Evolutionary conservation across 2,329 filamentous ascomycete species (phyloP), one percentile per base, ranked within the genome.

Genomic region (Phoma herbarum): DNA sequence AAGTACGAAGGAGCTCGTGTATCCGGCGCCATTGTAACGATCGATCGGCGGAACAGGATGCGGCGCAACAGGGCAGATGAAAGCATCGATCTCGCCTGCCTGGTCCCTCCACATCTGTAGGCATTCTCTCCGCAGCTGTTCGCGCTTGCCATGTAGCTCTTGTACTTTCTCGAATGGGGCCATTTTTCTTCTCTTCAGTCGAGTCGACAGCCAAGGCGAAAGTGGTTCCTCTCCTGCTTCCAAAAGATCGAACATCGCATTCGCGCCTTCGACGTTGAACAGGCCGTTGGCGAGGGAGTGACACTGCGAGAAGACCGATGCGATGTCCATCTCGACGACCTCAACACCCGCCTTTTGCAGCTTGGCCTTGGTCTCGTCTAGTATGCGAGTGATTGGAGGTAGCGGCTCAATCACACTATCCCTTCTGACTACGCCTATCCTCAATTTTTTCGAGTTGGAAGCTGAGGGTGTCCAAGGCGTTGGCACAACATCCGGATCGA

Each of bases 21-120:
- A 90, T 56, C 86, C 84, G 0, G 86, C 83, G 0, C 83, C 83
- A 69, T 88, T 88, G 75, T 86, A 90, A 2, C 82, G 78, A 75
- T 90, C 88, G 53, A 88, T 83, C 10, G 82, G 80, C 1, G 87
- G 85, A 0, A 87, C 82, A 0, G 87, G 85, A 71, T 90, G 88
- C 2, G 87, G 86, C 14, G 87, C 87, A 0, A 88, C 79, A 0
- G 87, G 88, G 61, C 83, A 86, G 54, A 90, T 82, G 50, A 90
- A 82, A 0, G 86, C 85, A 76, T 90, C 87, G 8, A 90, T 76
- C 4, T 70, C 72, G 44, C 79, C 72, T 75, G 51, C 75, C 68
- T 8, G 70, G 66, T 66, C 79, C 71, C 61, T 78, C 87, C 87
- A 90, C 52, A 89, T 82, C 25, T 81, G 75, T 49, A 86, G 63